phyloP scores from a whole-genome alignment of 805 yeast genomes.

The Hermanozyma aechmeae region DNA sequence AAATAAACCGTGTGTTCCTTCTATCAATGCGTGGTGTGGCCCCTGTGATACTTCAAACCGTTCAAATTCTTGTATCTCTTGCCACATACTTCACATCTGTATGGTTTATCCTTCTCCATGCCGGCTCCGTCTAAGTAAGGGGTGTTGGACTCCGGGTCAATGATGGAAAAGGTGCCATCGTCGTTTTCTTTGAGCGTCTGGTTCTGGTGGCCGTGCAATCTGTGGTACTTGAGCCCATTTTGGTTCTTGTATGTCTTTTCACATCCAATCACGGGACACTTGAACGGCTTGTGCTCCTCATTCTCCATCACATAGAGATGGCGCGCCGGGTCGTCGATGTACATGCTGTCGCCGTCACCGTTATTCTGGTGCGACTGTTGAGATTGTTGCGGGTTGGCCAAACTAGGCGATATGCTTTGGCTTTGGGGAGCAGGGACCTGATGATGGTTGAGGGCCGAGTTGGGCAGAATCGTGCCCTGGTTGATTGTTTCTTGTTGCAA shows the following conservation, averaged over 20 bases:
- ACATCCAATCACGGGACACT: conserved; percentile 97
- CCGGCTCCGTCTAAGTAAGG: conserved; percentile 92
- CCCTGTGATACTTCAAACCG: conserved; percentile 94
- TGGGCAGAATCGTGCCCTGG: conserved; percentile 11
- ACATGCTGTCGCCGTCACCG: conserved; percentile 53
- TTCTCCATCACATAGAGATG: conserved; percentile 87
- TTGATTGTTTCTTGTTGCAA: conserved; percentile 15
- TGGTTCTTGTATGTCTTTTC: conserved; percentile 96
- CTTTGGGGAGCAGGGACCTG: conserved; percentile 1
- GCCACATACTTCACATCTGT: conserved; percentile 97
- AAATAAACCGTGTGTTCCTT: too few relatives aligned
- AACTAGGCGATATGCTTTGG: background rate
- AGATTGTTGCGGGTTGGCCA: conserved; percentile 5
- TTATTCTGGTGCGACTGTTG: conserved; percentile 8
- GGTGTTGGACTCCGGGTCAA: conserved; percentile 82
- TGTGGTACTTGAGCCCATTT: conserved; percentile 92
- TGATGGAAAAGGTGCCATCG: conserved; percentile 86
- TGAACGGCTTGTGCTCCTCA: conserved; percentile 89
- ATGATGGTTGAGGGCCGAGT: conserved; percentile 9
- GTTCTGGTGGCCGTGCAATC: conserved; percentile 94
- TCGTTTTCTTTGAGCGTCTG: conserved; percentile 85
- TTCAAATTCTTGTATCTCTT: conserved; percentile 92
- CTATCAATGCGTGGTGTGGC: conserved; percentile 91
- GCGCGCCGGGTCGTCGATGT: conserved; percentile 95
- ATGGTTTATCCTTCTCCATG: conserved; percentile 95